Evolutionary conservation across 371 early-diverging fungal genomes (phyloP).

Genomic region (Rhizomucor miehei): DNA sequence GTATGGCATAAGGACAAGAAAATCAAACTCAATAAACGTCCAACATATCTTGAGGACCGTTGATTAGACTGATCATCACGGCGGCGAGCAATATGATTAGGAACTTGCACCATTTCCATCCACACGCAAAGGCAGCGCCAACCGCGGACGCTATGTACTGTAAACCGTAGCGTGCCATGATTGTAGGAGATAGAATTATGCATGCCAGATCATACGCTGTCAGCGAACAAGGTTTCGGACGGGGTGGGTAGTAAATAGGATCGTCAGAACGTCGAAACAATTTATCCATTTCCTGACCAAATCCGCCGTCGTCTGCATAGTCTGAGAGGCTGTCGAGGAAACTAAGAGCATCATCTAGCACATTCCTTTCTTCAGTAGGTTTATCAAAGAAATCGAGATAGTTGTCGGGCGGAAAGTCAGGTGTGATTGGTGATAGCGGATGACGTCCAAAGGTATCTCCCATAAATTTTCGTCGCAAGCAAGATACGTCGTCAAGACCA

Average conservation of each 20-base stretch:
- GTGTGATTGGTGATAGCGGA: slow-evolving; percentile 21
- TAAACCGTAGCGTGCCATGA: slow-evolving; percentile 13
- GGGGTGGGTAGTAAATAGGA: slow-evolving; percentile 7
- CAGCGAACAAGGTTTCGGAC: background rate
- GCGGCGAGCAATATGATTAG: slow-evolving; percentile 52
- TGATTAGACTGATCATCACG: slow-evolving; percentile 50
- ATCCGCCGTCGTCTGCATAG: slow-evolving; percentile 14
- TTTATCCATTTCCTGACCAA: slow-evolving; percentile 15
- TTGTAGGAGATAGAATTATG: slow-evolving; percentile 1
- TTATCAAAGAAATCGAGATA: background rate
- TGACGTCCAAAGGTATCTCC: slow-evolving; percentile 3
- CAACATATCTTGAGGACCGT: slow-evolving; percentile 53
- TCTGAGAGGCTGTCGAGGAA: slow-evolving; percentile 14
- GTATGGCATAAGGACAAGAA: too few relatives aligned
- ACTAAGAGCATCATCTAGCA: slow-evolving; percentile 29
- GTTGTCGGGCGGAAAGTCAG: background rate
- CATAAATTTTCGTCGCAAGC: background rate
- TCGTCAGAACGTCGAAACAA: slow-evolving; percentile 16
- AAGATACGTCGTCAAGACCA: background rate
- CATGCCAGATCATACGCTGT: background rate
- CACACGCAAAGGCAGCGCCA: background rate
- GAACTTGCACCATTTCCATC: slow-evolving; percentile 61
- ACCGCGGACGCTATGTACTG: slow-evolving; percentile 4
- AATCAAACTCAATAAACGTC: slow-evolving; percentile 1
- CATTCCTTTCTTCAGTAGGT: slow-evolving; percentile 14